Conservation (phyloP, 192 early-diverging fungal genomes). For the Coemansia sp. region DNA sequence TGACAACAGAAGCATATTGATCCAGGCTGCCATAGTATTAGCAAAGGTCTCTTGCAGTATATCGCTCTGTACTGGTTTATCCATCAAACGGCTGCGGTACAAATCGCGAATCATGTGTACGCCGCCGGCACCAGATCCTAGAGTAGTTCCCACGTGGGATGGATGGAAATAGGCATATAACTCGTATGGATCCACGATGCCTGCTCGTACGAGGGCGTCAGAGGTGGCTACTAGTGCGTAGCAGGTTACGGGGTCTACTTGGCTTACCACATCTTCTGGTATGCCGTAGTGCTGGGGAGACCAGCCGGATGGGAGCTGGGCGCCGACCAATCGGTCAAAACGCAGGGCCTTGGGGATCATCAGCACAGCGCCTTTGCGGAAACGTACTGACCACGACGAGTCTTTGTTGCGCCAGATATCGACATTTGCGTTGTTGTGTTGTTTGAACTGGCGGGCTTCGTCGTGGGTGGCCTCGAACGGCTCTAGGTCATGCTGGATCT, state of each 20-base stretch:
- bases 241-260: conserved; percentile 91
- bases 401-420: conserved; percentile 53
- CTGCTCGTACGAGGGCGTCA: conserved; percentile 87
- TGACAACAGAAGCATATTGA: conserved; percentile 94
- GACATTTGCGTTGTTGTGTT: conserved; percentile 76
- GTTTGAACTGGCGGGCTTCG: conserved; percentile 85
- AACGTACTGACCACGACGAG: conserved; percentile 76
- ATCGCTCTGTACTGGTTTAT: conserved; percentile 86
- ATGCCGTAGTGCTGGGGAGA: conserved; percentile 88
- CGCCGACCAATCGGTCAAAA: conserved; percentile 89
- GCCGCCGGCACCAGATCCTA: conserved; percentile 91
- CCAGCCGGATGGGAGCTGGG: conserved; percentile 96
- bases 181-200: conserved; percentile 97
- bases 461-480: conserved; percentile 85
- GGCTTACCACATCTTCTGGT: conserved; percentile 83
- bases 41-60: conserved; percentile 92
- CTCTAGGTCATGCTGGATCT: conserved; percentile 82
- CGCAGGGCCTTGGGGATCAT: conserved; percentile 92
- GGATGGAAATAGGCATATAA: conserved; percentile 96
- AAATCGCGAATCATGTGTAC: conserved; percentile 75
- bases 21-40: conserved; percentile 74
- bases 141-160: conserved; percentile 85
- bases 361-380: conserved; percentile 84
- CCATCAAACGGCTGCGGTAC: conserved; percentile 76
- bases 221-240: conserved; percentile 88